A percentile compares a stretch with the other conserved stretches of the same genome.
phyloP scores from a whole-genome alignment of 2,329 filamentous ascomycete species.

The Trichoderma breve region DNA sequence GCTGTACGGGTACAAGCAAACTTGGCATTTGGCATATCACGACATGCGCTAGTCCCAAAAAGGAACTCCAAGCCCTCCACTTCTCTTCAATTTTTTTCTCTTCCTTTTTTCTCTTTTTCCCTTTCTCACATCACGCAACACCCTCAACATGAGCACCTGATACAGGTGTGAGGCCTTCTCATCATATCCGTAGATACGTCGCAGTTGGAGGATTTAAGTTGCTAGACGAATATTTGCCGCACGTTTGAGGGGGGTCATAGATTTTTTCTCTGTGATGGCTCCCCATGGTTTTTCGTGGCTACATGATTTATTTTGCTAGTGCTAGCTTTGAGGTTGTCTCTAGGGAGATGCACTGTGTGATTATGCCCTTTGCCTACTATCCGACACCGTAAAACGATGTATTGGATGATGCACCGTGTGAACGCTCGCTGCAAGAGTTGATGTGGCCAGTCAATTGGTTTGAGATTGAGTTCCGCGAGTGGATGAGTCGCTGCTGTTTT shows the following conservation, averaged over 20 bases:
- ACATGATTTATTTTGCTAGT: conserved; percentile 30
- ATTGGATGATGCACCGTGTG: not conserved
- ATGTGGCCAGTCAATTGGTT: not conserved
- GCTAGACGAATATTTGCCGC: conserved; percentile 39
- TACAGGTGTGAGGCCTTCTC: conserved; percentile 22
- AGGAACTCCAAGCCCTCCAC: not conserved
- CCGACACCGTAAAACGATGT: not conserved
- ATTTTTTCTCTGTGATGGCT: conserved; percentile 38
- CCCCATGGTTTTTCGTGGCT: conserved; percentile 45
- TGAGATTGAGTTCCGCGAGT: not conserved
- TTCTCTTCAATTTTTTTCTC: not conserved
- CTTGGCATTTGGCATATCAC: not conserved
- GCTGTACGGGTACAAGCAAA: not conserved
- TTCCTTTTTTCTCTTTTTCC: conserved; percentile 4
- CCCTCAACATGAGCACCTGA: conserved; percentile 25
- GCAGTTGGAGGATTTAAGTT: conserved; percentile 26
- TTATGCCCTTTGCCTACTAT: not conserved
- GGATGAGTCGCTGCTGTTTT: not conserved
- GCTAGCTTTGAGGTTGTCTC: not conserved
- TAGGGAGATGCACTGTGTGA: not conserved
- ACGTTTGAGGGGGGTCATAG: conserved; percentile 45
- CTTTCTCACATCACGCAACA: conserved; percentile 34
- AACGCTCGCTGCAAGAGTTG: not conserved
- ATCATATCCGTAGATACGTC: conserved; percentile 27
- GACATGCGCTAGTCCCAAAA: not conserved